Conservation (phyloP, 371 early-diverging fungal species). For the Mucor velutinosus region DNA sequence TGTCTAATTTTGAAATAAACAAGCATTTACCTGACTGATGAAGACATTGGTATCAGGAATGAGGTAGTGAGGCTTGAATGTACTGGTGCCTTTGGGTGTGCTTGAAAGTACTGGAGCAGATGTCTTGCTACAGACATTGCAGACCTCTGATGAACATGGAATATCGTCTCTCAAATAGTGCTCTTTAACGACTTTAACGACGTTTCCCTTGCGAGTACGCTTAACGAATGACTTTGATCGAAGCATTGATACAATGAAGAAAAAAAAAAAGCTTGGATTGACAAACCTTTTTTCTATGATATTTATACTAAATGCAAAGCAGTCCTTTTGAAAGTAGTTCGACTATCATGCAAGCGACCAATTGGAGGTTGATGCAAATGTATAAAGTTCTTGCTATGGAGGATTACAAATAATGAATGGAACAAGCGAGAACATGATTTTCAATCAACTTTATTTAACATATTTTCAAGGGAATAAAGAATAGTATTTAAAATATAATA, state of each 20-base stretch:
- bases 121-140: constrained; percentile 58
- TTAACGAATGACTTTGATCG: constrained; percentile 72
- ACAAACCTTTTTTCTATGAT: background rate
- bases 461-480: too few relatives aligned
- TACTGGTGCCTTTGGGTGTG: constrained; percentile 50
- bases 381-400: too few relatives aligned
- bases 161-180: constrained; percentile 97
- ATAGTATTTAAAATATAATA: background rate
- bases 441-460: too few relatives aligned
- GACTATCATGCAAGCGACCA: background rate
- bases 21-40: constrained; percentile 76
- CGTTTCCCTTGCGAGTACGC: constrained; percentile 86
- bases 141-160: constrained; percentile 72
- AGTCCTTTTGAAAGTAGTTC: background rate
- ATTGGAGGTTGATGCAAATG: background rate
- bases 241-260: constrained; percentile 33
- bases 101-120: constrained; percentile 41
- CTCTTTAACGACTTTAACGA: constrained; percentile 93
- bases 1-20: background rate
- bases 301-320: background rate
- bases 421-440: too few relatives aligned
- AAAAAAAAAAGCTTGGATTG: background rate
- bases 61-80: constrained; percentile 71
- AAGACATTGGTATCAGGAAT: constrained; percentile 97
- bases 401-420: too few relatives aligned